Conservation (phyloP, 805 yeast genomes). For the Wickerhamiella australiensis region DNA sequence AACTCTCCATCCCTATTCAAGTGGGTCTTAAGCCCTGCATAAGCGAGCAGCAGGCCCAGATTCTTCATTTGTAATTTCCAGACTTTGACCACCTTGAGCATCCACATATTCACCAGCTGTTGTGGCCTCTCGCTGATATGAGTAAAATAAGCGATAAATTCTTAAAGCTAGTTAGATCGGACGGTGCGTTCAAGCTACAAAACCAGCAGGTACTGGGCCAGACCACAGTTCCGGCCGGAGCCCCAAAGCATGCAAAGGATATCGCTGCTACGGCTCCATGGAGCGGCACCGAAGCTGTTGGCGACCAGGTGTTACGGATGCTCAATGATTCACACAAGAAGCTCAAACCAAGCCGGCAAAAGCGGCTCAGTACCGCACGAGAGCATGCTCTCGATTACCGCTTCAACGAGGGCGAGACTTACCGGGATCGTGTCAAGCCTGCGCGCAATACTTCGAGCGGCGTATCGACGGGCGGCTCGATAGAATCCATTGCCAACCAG, state of each 20-base stretch:
- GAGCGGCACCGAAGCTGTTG: conserved; percentile 42
- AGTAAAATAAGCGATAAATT: conserved; percentile 5
- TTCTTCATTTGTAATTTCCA: not conserved
- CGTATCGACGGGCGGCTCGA: conserved; percentile 23
- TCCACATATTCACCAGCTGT: too few species aligned
- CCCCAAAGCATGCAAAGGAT: conserved; percentile 35
- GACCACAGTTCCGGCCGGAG: conserved; percentile 35
- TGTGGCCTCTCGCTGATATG: not conserved
- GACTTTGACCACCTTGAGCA: too few species aligned
- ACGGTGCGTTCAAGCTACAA: conserved; percentile 28
- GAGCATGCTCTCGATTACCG: conserved; percentile 57
- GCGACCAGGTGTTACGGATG: conserved; percentile 44
- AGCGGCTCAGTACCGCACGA: conserved; percentile 46
- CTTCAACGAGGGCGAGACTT: conserved; percentile 28
- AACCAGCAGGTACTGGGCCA: conserved; percentile 34
- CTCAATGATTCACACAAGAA: conserved; percentile 41
- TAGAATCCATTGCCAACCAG: conserved; percentile 60
- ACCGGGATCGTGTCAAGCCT: conserved; percentile 16
- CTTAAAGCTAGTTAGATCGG: conserved; percentile 11
- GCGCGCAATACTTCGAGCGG: conserved; percentile 13
- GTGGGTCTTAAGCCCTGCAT: not conserved
- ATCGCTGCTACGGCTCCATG: conserved; percentile 44
- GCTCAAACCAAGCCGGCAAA: conserved; percentile 19
- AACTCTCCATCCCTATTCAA: too few species aligned
- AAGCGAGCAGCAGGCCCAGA: not conserved